phyloP scores from a whole-genome alignment of 805 yeast genomes.

The Myxozyma kluyveri region DNA sequence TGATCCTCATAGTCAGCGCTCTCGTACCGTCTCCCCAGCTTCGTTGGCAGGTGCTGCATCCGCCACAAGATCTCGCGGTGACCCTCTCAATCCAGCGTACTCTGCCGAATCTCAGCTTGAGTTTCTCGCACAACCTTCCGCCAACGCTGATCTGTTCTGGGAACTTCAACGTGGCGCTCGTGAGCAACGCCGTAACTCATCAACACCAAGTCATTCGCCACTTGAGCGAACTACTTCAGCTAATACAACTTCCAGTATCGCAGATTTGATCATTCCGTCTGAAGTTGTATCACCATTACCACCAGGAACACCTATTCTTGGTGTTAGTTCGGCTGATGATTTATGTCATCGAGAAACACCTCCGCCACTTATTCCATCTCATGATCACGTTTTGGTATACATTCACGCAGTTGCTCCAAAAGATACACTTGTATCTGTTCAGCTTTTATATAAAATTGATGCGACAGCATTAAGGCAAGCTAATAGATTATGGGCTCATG shows the following conservation, averaged over 20 bases:
- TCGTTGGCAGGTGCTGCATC: not conserved
- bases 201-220: no score
- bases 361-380: not conserved
- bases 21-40: not conserved
- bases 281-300: no score
- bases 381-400: constrained; percentile 26
- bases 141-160: constrained; percentile 27
- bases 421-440: constrained; percentile 30
- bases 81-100: constrained; percentile 1
- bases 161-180: constrained; percentile 12
- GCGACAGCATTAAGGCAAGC: constrained; percentile 23
- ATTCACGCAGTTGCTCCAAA: constrained; percentile 25
- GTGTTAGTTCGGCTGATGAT: not conserved
- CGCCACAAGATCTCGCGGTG: not conserved
- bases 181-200: no score
- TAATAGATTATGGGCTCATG: constrained; percentile 31
- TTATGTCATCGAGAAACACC: not conserved
- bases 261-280: no score
- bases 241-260: no score
- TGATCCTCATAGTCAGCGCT: not conserved
- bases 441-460: constrained; percentile 24
- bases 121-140: constrained; percentile 12
- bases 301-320: not conserved
- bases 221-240: no score
- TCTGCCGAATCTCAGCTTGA: constrained; percentile 27